Evolutionary conservation across 179 eudicot genomes (phyloP), one percentile per base, ranked within the genome.

Genomic region (Beta macrorhiza): DNA sequence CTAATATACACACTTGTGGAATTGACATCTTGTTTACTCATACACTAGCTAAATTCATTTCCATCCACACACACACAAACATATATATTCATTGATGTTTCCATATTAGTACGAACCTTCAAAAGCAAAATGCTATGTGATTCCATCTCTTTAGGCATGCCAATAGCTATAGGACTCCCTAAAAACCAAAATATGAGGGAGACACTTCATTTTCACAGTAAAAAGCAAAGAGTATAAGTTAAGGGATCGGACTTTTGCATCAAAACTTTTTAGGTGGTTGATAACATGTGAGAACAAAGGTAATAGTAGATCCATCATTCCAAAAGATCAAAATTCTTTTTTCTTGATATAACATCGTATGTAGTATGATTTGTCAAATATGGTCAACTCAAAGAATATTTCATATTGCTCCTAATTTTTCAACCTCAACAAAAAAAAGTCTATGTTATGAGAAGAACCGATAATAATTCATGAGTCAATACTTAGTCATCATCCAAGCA

Each of bases 401-500:
- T 79, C 57, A 62, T 57, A 37, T 78, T 52, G 29, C 15, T 79
- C 42, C 67, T 63, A 22, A 70, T 53, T 69, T 73, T 75, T 76
- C 83, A 80, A 76, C 62, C 12, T 16, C 53, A 62, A n/a, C 19
- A 67, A 67, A 52, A 25, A 25, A 74, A 44, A 78, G 75, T 64
- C 62, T 67, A 68, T 57, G 73, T 42, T 15, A 13, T 14, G 1
- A 67, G 75, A 74, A 72, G 64, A 77, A 78, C 22, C 55, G 49
- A 47, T 44, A 67, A 25, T 55, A 67, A 44, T 55, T 20, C 75
- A 45, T n/a, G 78, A 80, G 77, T 80, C 83, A 84, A 80, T 62
- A 77, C 59, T 69, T 67, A 55, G 78, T 77, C 83, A 80, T 80
- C 81, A 84, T 84, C 81, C 55, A 55, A 84, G 56, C 86, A 84